A percentile compares a stretch with the other conserved stretches of the same genome.
Conservation (phyloP, 2,329 filamentous ascomycete genomes). For the Colletotrichum viniferum region DNA sequence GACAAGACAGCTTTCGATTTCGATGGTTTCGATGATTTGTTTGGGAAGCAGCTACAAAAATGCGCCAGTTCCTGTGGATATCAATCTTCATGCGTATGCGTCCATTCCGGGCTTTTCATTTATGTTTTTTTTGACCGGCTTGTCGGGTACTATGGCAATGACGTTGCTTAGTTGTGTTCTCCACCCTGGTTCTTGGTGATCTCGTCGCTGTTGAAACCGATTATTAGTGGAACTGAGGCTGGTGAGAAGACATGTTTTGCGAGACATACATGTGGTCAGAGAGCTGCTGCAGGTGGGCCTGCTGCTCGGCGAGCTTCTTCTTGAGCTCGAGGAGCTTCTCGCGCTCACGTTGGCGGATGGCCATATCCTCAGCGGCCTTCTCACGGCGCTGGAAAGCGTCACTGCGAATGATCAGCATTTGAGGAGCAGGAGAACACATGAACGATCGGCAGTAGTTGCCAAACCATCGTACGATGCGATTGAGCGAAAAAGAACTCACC, state of each 20-base stretch:
- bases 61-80: constrained; percentile 2
- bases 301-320: constrained; percentile 76
- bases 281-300: constrained; percentile 82
- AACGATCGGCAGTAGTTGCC: background rate
- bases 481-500: constrained; percentile 46
- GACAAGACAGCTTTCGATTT: constrained; percentile 16
- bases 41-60: background rate
- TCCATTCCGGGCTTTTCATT: background rate
- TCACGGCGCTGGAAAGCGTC: constrained; percentile 95
- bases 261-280: constrained; percentile 80
- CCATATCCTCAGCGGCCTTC: constrained; percentile 81
- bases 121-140: background rate
- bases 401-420: constrained; percentile 56
- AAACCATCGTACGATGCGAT: background rate
- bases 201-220: constrained; percentile 64
- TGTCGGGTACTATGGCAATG: background rate
- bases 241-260: background rate
- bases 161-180: constrained; percentile 60
- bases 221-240: background rate
- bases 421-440: background rate
- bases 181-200: constrained; percentile 75
- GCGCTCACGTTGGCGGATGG: constrained; percentile 86
- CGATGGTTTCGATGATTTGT: background rate
- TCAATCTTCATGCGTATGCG: background rate
- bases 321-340: constrained; percentile 84